Percentiles rank a stretch among this genome's conserved stretches.
phyloP scores from a whole-genome alignment of 2,329 filamentous ascomycete species.

The Fusarium phyllophilum region DNA sequence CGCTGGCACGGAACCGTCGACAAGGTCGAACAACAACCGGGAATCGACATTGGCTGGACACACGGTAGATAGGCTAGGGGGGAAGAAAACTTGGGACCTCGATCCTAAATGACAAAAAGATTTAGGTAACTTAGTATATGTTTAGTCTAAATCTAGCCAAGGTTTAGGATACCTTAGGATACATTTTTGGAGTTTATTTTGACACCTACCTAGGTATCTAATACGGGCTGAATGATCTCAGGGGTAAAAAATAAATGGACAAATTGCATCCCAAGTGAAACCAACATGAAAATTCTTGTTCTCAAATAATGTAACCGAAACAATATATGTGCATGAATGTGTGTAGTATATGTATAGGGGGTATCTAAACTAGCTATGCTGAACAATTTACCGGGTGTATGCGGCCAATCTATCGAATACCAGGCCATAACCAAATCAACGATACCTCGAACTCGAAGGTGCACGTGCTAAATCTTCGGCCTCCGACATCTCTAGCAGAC shows the following conservation, averaged over 20 bases:
- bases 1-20: no score
- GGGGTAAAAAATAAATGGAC: neutral
- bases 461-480: slow-evolving; percentile 36
- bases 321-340: slow-evolving; percentile 1
- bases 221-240: neutral
- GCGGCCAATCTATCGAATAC: neutral
- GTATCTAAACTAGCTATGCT: slow-evolving; percentile 22
- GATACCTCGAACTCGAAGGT: slow-evolving; percentile 24
- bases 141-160: neutral
- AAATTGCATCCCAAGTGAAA: neutral
- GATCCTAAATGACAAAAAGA: neutral
- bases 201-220: neutral
- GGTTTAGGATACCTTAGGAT: neutral
- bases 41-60: no score
- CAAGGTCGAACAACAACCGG: no score
- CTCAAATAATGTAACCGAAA: neutral
- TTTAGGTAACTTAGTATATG: neutral
- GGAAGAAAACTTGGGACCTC: neutral
- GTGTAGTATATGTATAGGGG: slow-evolving; percentile 17
- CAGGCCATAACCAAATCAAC: neutral
- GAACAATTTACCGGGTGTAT: slow-evolving; percentile 8
- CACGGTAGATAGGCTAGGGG: neutral
- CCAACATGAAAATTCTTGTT: neutral
- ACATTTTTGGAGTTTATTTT: neutral
- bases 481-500: slow-evolving; percentile 45